Conservation (phyloP, 768 basidiomycete genomes). For the Suillus luteus region DNA sequence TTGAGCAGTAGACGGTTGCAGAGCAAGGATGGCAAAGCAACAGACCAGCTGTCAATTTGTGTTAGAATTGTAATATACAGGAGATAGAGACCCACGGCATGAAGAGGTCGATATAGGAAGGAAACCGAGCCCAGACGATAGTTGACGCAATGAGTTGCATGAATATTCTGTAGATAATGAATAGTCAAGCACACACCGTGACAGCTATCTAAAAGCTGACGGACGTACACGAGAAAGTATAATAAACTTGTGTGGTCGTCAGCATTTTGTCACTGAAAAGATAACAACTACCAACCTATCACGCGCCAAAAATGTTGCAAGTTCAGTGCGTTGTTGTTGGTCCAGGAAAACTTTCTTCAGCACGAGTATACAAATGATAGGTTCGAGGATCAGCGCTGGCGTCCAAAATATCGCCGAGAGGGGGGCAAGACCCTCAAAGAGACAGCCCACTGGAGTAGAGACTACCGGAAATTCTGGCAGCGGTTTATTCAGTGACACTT, state of each 20-base stretch:
- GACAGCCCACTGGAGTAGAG: slow-evolving; percentile 25
- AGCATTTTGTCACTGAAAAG: not conserved
- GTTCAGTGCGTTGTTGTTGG: slow-evolving; percentile 4
- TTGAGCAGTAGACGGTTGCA: slow-evolving; percentile 27
- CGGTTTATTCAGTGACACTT: not conserved
- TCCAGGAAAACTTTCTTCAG: slow-evolving; percentile 20
- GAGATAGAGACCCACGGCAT: slow-evolving; percentile 23
- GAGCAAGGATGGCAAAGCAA: slow-evolving; percentile 27
- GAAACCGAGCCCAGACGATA: slow-evolving; percentile 22
- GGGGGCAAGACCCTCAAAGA: slow-evolving; percentile 20
- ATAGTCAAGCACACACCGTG: not conserved
- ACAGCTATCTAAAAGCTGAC: not conserved
- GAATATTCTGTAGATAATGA: slow-evolving; percentile 19
- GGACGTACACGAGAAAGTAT: slow-evolving; percentile 25
- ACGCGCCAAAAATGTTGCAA: slow-evolving; percentile 14
- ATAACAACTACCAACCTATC: slow-evolving; percentile 14
- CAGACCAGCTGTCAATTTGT: slow-evolving; percentile 23
- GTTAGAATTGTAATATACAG: not conserved
- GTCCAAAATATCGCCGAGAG: slow-evolving; percentile 28
- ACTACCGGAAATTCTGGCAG: slow-evolving; percentile 21
- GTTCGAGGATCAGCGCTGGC: slow-evolving; percentile 27
- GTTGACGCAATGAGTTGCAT: slow-evolving; percentile 20
- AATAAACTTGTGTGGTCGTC: slow-evolving; percentile 17
- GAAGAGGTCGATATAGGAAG: slow-evolving; percentile 23
- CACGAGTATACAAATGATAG: slow-evolving; percentile 27